Evolutionary conservation across 176 grass and related monocot species (phyloP), one percentile per base, ranked within the genome.

Genomic region (Phyllostachys edulis): DNA sequence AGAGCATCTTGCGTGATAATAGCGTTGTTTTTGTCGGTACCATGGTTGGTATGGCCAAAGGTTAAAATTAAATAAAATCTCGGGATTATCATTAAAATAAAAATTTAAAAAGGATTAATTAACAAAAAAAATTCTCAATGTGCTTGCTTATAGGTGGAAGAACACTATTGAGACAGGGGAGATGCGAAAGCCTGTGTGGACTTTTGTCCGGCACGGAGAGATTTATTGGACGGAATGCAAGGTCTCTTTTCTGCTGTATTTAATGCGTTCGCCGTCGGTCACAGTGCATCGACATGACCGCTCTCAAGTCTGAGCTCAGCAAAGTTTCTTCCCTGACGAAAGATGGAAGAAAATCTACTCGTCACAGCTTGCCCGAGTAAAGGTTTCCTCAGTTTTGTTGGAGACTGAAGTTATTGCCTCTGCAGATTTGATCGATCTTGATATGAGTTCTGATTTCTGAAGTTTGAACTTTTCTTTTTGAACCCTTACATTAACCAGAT

Each of bases 221-320:
- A 61, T 61, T 13, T 5, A 26, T 61, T 61, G 23, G 12, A 29
- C 24, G 11, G 26, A 14, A 15, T 32, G 26, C 12, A 7, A 29
- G 62, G 29, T 7, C 11, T 36, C 6, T 36, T 65, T 37, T 65
- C 63, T 52, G 77, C 63, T 0, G 77, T 2, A 14, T 54, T 80
- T 38, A 86, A 74, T 87, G 85, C 69, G 4, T 3, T 20, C 68
- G 56, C 57, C 21, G 79, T 87, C 79, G 65, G 79, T 18, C 71
- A 82, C 71, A 87, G 79, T 77, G 36, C 21, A 12, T 47, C 63
- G 79, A 82, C 63, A 26, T 82, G 85, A 69, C 85, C 50, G 24
- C 39, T 59, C 47, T 9, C 76, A 78, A 14, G 42, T 49, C 56
- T 49, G 40, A 16, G 76, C 67, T 72, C 40, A 15, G 69, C 40